A percentile compares a stretch with the other conserved stretches of the same genome.
phyloP scores from a whole-genome alignment of 208 protist genomes.

The Willaertia magna region DNA sequence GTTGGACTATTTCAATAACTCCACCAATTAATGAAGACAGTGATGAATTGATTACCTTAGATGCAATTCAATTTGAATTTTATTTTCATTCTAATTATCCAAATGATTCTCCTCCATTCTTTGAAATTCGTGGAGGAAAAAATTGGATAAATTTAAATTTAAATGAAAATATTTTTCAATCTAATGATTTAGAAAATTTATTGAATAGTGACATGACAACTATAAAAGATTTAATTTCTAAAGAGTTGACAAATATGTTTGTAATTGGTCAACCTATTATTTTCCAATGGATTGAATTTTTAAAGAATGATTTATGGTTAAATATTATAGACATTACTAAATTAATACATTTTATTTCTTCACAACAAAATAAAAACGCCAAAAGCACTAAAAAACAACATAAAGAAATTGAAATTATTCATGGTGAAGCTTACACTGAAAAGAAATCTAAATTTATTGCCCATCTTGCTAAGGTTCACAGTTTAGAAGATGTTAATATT shows the following conservation, averaged over 20 bases:
- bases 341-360: no score
- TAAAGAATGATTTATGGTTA: neutral
- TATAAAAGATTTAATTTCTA: neutral
- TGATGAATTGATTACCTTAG: neutral
- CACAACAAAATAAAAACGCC: neutral
- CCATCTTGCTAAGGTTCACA: neutral
- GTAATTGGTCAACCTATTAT: neutral
- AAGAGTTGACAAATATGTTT: neutral
- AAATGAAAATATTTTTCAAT: neutral
- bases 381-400: neutral
- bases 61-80: neutral
- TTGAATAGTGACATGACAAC: neutral
- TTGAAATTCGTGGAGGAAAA: neutral
- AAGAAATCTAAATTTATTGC: conserved; percentile 4
- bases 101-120: neutral
- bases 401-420: neutral
- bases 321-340: neutral
- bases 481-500: neutral
- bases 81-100: neutral
- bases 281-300: neutral
- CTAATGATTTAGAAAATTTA: neutral
- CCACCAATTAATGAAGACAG: no score
- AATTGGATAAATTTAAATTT: neutral
- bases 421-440: neutral
- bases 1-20: neutral